Conservation (phyloP, 352 stramenopile species). For the Aphanomyces invadans region DNA sequence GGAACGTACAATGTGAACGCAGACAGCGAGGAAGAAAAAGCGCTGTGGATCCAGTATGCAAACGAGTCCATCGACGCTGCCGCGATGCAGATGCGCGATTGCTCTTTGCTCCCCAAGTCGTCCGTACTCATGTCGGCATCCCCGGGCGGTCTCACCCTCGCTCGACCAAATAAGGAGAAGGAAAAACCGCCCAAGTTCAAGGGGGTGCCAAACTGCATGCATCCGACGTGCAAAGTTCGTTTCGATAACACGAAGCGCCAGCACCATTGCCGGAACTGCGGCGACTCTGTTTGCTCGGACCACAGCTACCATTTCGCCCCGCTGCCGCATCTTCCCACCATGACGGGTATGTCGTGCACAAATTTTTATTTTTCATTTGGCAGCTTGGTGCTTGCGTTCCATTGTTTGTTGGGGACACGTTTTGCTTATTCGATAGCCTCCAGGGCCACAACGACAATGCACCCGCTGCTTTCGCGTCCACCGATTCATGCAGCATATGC, state of each 20-base stretch:
- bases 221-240: slow-evolving; percentile 51
- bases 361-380: neutral
- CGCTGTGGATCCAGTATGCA: slow-evolving; percentile 34
- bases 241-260: slow-evolving; percentile 76
- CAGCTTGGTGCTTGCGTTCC: no score
- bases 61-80: slow-evolving; percentile 67
- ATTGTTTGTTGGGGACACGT: no score
- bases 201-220: slow-evolving; percentile 45
- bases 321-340: slow-evolving; percentile 55
- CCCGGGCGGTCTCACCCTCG: slow-evolving; percentile 48
- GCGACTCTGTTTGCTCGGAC: slow-evolving; percentile 67
- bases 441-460: slow-evolving; percentile 46
- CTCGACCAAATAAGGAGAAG: slow-evolving; percentile 42
- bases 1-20: slow-evolving; percentile 72
- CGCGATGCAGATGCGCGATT: slow-evolving; percentile 28
- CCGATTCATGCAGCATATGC: slow-evolving; percentile 44
- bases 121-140: slow-evolving; percentile 39
- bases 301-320: slow-evolving; percentile 66
- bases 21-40: slow-evolving; percentile 72
- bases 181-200: slow-evolving; percentile 62
- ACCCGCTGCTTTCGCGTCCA: slow-evolving; percentile 70
- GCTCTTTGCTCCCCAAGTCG: slow-evolving; percentile 1
- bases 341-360: slow-evolving; percentile 4
- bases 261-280: slow-evolving; percentile 78
- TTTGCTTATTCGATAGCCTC: no score